Base-by-base conservation (phyloP, 208 protist species). In the Leishmania tropica region DNA sequence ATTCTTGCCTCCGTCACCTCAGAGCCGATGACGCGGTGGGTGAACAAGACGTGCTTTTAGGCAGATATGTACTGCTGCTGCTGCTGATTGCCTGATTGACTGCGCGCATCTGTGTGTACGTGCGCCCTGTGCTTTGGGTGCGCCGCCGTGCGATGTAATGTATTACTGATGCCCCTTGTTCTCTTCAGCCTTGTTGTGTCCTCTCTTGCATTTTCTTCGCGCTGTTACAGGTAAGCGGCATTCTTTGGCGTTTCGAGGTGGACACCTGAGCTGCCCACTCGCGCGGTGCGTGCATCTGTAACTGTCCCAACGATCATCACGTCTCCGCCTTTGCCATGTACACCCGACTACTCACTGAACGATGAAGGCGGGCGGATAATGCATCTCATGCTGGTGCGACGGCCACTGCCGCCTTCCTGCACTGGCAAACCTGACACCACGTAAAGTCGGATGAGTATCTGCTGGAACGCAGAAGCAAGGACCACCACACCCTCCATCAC, bases 1-100 rank as follows among this genome's bases (percentile, higher is more conserved):
- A 87, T 92, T 56, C 73, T 90, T 8, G 47, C 81, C 28, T 65
- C 76, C 31, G 81, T 91, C 28, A 87, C 83, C 56, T 83, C 75
- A 19, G 90, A 89, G 45, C 90, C 90, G 71, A 91, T 94, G 76
- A 85, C 87, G 47, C 85, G 83, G 60, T 94, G 90, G 90, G 91
- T 91, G 74, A 87, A 87, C 58, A 94, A 94, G 80, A 92, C 86
- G 1, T 87, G 83, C 47, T 88, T 85, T 67, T 91, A 90, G 58
- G 31, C 53, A 47, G 37, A 35, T 5, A 15, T 51, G 56, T 64
- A 6, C 35, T 45, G 21, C 11, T 58, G 71, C 24, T 75, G 70
- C 37, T 77, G 73, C 28, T 77, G 47, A 31, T 51, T 24, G 13
- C 19, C 31, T 42, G 51, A 62, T 40, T 5, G 71, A 37, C n/a